A percentile compares a stretch with the other conserved stretches of the same genome.
phyloP scores from a whole-genome alignment of 2,329 filamentous ascomycete genomes.

The Torrubiellomyces zombiae region DNA sequence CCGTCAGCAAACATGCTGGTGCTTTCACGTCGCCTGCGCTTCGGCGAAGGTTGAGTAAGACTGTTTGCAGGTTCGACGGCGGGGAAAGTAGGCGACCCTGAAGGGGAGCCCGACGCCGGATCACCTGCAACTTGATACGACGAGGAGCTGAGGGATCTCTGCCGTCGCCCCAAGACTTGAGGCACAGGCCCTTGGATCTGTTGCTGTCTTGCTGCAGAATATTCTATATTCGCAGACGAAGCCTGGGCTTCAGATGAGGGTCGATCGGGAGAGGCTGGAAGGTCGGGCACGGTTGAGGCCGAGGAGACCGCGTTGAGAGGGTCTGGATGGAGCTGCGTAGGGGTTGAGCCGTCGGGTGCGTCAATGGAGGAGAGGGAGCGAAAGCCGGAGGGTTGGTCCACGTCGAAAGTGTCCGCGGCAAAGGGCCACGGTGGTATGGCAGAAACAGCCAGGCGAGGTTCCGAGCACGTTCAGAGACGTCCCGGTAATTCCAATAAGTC shows the following conservation, averaged over 20 bases:
- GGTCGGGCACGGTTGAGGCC: slow-evolving; percentile 16
- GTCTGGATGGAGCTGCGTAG: slow-evolving; percentile 33
- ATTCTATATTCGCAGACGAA: slow-evolving; percentile 23
- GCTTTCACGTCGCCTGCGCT: slow-evolving; percentile 38
- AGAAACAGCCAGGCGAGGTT: no score
- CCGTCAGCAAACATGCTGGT: slow-evolving; percentile 47
- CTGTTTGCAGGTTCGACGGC: no score
- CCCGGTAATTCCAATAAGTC: no score
- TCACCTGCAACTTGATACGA: slow-evolving; percentile 13
- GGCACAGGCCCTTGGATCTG: slow-evolving; percentile 11
- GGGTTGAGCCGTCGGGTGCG: slow-evolving; percentile 48
- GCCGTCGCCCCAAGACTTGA: slow-evolving; percentile 38
- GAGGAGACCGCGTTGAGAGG: slow-evolving; percentile 29
- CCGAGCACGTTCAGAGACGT: no score
- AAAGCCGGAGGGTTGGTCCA: slow-evolving; percentile 21
- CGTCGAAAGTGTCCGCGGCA: slow-evolving; percentile 24
- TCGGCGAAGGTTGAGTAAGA: slow-evolving; percentile 12
- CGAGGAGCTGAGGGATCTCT: slow-evolving; percentile 26
- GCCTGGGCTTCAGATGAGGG: slow-evolving; percentile 12
- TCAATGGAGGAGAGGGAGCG: slow-evolving; percentile 14
- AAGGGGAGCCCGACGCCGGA: no score
- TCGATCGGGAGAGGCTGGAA: slow-evolving; percentile 9
- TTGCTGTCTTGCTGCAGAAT: slow-evolving; percentile 14
- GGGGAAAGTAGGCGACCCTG: no score
- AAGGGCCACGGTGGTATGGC: slow-evolving; percentile 19